Base-by-base conservation (phyloP, 352 stramenopile species). In the Phytopythium vexans region DNA sequence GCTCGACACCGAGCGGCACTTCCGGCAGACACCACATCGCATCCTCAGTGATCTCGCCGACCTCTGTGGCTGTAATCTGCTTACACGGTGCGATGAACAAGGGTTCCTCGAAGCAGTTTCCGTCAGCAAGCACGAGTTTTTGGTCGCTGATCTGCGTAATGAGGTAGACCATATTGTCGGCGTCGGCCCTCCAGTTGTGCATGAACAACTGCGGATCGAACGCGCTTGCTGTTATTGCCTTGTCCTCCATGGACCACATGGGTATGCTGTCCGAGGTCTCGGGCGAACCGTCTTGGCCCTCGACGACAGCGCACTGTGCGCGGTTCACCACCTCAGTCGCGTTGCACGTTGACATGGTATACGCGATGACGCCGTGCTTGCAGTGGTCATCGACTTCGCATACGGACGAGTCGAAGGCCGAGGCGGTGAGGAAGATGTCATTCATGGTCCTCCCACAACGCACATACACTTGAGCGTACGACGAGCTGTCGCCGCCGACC, bases 391-490 rank as follows among this genome's bases (percentile, higher is more conserved):
- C 14, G 2, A 47, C 16, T 6, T 6, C 4, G 7, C 41, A 47
- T 6, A 5, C n/a, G 1, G n/a, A 4, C 3, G n/a, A 21, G 32
- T 70, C 58, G 35, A 78, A 66, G 2, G 65, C 21, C 8, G 36
- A 4, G 0, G 54, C 11, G 1, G 49, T 40, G 16, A 58, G 60
- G 54, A 81, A 77, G 27, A 73, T 52, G 56, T 73, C 68, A 45
- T 58, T 68, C 68, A 81, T 81, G 14, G 64, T 71, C 32, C 57
- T 55, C 0, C 54, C 61, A 31, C 70, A 77, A 5, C 54, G 51
- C 34, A 77, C 68, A 49, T 75, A 77, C 1, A 81, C 58, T 32
- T 81, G 64, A 3, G 66, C 32, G 47, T 74, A 74, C 3, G 1
- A 10, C 8, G 7, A 9, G 21, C n/a, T 11, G 7, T 8, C 4